Evolutionary conservation across 805 yeast species (phyloP).

Genomic region (Kodamaea hsintzibuensis): DNA sequence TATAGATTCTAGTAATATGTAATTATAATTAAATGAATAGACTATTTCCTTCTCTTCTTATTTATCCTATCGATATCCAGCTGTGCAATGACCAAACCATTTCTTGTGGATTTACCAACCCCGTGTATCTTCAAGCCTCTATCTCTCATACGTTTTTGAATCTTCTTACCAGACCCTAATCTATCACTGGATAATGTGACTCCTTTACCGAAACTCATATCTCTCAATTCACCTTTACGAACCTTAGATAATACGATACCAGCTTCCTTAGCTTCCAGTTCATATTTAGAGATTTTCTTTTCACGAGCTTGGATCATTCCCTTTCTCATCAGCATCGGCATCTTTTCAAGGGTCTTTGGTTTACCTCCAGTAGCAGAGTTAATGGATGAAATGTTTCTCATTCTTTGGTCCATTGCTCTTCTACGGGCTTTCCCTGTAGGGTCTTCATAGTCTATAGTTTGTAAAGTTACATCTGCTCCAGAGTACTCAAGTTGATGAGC

Average conservation of each 20-base stretch:
- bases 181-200: constrained; percentile 51
- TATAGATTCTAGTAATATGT: background rate
- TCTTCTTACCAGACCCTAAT: constrained; percentile 48
- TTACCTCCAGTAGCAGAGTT: constrained; percentile 49
- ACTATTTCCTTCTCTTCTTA: constrained; percentile 10
- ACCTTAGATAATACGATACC: constrained; percentile 83
- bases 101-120: constrained; percentile 74
- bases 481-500: constrained; percentile 46
- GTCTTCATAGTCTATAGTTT: constrained; percentile 59
- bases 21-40: background rate
- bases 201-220: constrained; percentile 54
- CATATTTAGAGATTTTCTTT: constrained; percentile 54
- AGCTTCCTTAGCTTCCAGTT: constrained; percentile 80
- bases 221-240: constrained; percentile 65
- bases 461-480: constrained; percentile 68
- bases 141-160: constrained; percentile 51
- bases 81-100: constrained; percentile 73
- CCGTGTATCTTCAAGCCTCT: constrained; percentile 77
- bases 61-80: constrained; percentile 58
- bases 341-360: constrained; percentile 58
- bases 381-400: constrained; percentile 42
- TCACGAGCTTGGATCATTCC: constrained; percentile 70
- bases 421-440: constrained; percentile 71
- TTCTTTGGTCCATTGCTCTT: constrained; percentile 60
- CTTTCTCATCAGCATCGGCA: constrained; percentile 87